Base-by-base conservation (phyloP, 1,284 basidiomycete genomes). In the Ustilago xerochloae region DNA sequence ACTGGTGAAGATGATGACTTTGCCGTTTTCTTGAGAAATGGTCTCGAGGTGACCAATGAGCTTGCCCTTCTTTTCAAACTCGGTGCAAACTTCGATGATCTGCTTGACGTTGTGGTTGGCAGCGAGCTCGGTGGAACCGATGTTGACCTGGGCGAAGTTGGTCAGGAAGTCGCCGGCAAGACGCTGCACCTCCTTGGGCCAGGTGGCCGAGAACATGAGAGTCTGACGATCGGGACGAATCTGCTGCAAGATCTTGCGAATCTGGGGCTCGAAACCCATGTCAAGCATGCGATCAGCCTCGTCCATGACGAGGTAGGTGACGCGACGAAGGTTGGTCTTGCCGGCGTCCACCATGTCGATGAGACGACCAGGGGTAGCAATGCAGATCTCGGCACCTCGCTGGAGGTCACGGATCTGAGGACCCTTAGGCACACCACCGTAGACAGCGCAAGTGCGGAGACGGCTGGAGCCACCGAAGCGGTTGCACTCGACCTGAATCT, bases 201-300 rank as follows among this genome's bases (percentile, higher is more conserved):
- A 99, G 22, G 97, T 99, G 24, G 96, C 96, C 60, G 94, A 97
- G 88, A 99, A 99, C 86, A 87, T 87, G 77, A 86, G 83, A 47
- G 86, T 87, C 85, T 97, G 95, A 84, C 94, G 90, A 87, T 97
- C 95, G 39, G 94, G 95, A 45, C 95, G 90, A 82, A 97, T 97
- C 87, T 99, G 96, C 78, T 91, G 88, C 77, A 99, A 91, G 81
- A 98, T 97, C 88, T 99, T 99, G 85, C 95, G 90, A 84, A 99
- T 99, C 86, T 99, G 96, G 63, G 96, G 96, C 87, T 99, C 96
- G 87, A 99, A 99, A 89, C 96, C 94, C 94, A 96, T 96, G 87
- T 96, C 93, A 75, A 96, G 89, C 93, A 96, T 96, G 80, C 94
- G 92, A 87, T 98, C 96, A 60, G 96, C 96, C 86, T 99, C 97